phyloP scores from a whole-genome alignment of 345 rosid genomes.

The Eucalyptus melliodora region DNA sequence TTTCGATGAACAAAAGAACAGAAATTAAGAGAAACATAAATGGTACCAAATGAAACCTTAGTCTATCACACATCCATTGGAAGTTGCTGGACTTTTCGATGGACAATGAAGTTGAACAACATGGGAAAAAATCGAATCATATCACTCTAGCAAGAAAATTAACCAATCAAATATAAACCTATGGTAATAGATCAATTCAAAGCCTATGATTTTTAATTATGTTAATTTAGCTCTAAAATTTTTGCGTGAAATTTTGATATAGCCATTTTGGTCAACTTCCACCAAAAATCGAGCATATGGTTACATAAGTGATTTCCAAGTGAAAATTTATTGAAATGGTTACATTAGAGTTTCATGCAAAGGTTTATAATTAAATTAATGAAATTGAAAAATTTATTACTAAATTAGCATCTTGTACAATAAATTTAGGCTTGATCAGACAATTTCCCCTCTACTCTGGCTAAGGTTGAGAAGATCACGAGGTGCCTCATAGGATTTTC shows the following conservation, averaged over 20 bases:
- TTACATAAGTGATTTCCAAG: background rate
- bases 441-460: too few relatives aligned
- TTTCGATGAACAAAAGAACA: accelerated
- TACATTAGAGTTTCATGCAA: background rate
- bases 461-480: background rate
- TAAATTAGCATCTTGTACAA: background rate
- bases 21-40: accelerated
- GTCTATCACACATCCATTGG: background rate
- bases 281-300: background rate
- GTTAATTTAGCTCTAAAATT: background rate
- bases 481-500: background rate
- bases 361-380: background rate
- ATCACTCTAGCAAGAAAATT: background rate
- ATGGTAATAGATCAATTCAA: background rate
- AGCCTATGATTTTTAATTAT: background rate
- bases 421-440: too few relatives aligned
- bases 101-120: background rate
- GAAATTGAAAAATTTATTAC: background rate
- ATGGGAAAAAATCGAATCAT: background rate
- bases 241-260: background rate
- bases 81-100: background rate
- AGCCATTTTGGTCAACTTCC: background rate
- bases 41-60: accelerated
- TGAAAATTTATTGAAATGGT: background rate
- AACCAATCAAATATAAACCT: background rate